Percentiles rank a stretch among this genome's conserved stretches.
Evolutionary conservation across 192 early-diverging fungal genomes (phyloP).

Genomic region (Kickxella alabastrina): DNA sequence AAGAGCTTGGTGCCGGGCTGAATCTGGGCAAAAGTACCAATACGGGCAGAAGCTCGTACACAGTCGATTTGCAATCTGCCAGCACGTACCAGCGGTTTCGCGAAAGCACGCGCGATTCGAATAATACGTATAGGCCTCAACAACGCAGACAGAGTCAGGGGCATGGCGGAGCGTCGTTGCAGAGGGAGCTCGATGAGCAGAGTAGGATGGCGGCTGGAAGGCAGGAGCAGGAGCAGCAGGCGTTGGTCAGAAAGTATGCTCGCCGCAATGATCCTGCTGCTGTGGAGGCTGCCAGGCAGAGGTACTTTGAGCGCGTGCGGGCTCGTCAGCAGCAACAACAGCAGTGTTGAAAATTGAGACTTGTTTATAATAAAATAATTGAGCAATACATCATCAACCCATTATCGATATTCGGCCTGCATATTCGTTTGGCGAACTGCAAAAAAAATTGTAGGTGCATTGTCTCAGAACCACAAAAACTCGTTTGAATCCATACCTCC

Average conservation of each 20-base stretch:
- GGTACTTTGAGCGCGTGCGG: slow-evolving; percentile 21
- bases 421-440: too few species aligned
- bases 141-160: neutral
- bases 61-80: neutral
- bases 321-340: neutral
- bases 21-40: neutral
- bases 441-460: too few species aligned
- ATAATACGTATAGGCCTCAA: neutral
- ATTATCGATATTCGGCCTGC: too few species aligned
- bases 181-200: slow-evolving; percentile 5
- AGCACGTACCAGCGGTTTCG: neutral
- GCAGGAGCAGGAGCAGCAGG: slow-evolving; percentile 9
- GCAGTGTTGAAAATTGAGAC: too few species aligned
- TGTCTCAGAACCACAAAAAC: too few species aligned
- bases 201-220: slow-evolving; percentile 4
- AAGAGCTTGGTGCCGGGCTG: slow-evolving; percentile 5
- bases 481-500: neutral
- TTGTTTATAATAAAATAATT: too few species aligned
- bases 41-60: neutral
- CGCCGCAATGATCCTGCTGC: slow-evolving; percentile 31
- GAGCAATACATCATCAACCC: neutral
- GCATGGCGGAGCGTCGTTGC: neutral
- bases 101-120: neutral
- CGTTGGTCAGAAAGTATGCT: slow-evolving; percentile 21
- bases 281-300: slow-evolving; percentile 26